These are phyloP conservation scores for Aspergillus aculeatinus DNA, from an alignment of 2,329 filamentous ascomycete species.

Conservation along the genomic window DNA sequence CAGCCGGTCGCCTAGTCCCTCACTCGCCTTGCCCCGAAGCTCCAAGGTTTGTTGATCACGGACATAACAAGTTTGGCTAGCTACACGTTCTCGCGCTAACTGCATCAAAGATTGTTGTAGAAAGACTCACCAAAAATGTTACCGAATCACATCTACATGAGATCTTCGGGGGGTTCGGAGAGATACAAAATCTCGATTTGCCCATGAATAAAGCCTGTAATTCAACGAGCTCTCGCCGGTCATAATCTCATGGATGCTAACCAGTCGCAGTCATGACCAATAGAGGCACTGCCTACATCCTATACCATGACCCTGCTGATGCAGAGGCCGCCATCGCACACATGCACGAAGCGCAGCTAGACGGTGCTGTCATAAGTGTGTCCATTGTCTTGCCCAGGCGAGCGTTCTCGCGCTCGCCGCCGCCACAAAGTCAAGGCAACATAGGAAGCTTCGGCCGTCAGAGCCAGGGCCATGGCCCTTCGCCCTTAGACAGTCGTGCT, in stretches of 20 bases:
- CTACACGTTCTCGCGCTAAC: background rate
- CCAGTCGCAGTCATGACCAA: conserved; percentile 71
- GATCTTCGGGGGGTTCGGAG: conserved; percentile 86
- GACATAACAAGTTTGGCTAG: no score
- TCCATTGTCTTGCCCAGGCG: conserved; percentile 83
- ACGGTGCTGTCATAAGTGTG: conserved; percentile 78
- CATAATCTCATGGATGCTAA: background rate
- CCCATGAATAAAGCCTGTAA: conserved; percentile 85
- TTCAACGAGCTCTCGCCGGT: background rate
- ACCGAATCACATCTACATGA: conserved; percentile 84
- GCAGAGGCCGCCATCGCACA: conserved; percentile 88
- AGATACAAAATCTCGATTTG: conserved; percentile 82
- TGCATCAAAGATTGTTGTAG: conserved; percentile 77
- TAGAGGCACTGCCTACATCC: conserved; percentile 88
- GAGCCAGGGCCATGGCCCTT: conserved; percentile 31
- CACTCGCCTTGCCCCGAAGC: conserved; percentile 29
- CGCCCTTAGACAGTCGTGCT: conserved; percentile 23
- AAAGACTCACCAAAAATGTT: conserved; percentile 93
- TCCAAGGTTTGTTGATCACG: conserved; percentile 34
- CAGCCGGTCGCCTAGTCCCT: conserved; percentile 31
- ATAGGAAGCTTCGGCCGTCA: conserved; percentile 58
- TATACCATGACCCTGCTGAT: conserved; percentile 73
- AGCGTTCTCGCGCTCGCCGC: conserved; percentile 78
- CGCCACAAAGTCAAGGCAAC: conserved; percentile 61
- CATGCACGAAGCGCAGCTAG: conserved; percentile 97